Base-by-base conservation (phyloP, 202 grass and related monocot genomes). In the Bolboschoenoplectus hybrid region DNA sequence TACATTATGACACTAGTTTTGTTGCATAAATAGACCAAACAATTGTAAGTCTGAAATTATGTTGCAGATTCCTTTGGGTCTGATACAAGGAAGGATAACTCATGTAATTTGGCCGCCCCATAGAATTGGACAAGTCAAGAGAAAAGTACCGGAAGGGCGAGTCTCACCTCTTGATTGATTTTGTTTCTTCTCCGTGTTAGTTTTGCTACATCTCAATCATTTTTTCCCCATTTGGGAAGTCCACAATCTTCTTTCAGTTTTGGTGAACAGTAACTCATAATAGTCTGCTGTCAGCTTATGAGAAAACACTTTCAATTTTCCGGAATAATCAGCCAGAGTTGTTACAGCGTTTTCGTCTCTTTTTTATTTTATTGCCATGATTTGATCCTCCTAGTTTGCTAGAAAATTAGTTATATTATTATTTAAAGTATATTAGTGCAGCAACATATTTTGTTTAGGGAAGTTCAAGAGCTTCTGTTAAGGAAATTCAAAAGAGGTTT, bases 31-130 rank as follows among this genome's bases (percentile, higher is more conserved):
- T n/a, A 69, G 68, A 85, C 12, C 65, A 26, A 45, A 16, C 50
- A 83, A 87, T 5, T 65, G 17, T 64, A 64, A 58, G 7, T 19
- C 69, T 88, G 56, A n/a, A 61, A 85, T 52, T 38, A 66, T 60
- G 39, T 51, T 80, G 86, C 87, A 97, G 92, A 85, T 97, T 87
- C 95, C 92, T 83, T 84, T 97, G 78, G 92, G 92, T 86, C 78
- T 97, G 66, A 75, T 93, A 77, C 74, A 65, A 44, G 92, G 92
- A n/a, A 94, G 85, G 88, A 86, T 91, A 83, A 93, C 92, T 3
- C 87, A 92, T 81, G 55, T 90, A 58, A 57, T 97, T 73, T 93
- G 92, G 92, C 95, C 95, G 0, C 92, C 88, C 1, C 26, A 85
- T 16, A 93, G 93, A 88, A 88, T 97, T 40, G 64, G 95, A 73